Percentiles rank a stretch among this genome's conserved stretches.
These are phyloP conservation scores for Aspergillus sp. DNA, from an alignment of 2,329 filamentous ascomycete genomes.

Conservation along the genomic window DNA sequence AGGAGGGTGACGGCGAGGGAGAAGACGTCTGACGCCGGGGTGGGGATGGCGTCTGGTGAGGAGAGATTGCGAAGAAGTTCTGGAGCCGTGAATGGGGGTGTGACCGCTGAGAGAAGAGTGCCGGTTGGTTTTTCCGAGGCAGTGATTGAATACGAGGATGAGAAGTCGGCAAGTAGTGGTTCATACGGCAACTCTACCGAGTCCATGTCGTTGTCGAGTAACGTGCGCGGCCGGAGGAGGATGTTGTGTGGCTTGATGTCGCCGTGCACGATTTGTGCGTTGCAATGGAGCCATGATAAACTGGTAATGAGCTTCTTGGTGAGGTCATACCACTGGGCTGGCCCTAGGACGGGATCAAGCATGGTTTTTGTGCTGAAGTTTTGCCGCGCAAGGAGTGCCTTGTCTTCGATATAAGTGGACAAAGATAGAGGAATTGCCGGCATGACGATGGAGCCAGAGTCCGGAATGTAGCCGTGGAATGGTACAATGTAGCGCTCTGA, in stretches of 20 bases:
- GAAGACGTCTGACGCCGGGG: constrained; percentile 46
- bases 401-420: constrained; percentile 41
- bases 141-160: constrained; percentile 35
- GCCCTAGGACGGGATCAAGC: constrained; percentile 47
- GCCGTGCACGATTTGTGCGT: constrained; percentile 45
- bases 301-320: constrained; percentile 42
- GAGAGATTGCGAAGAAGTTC: constrained; percentile 42
- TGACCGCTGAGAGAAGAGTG: constrained; percentile 40
- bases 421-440: constrained; percentile 45
- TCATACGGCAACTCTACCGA: constrained; percentile 35
- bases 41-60: constrained; percentile 34
- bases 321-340: constrained; percentile 40
- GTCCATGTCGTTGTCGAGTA: constrained; percentile 7
- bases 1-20: constrained; percentile 48
- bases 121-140: constrained; percentile 17
- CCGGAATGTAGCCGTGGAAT: constrained; percentile 45
- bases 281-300: constrained; percentile 45
- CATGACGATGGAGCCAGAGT: constrained; percentile 44
- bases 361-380: constrained; percentile 43
- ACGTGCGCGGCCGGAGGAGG: constrained; percentile 33
- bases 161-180: constrained; percentile 48
- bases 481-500: constrained; percentile 42
- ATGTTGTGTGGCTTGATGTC: constrained; percentile 51
- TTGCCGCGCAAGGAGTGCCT: constrained; percentile 28
- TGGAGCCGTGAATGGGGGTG: constrained; percentile 47